Evolutionary conservation across 495 filamentous ascomycete genomes (phyloP), one percentile per base, ranked within the genome.

Genomic region (Aspergillus ellipticus): DNA sequence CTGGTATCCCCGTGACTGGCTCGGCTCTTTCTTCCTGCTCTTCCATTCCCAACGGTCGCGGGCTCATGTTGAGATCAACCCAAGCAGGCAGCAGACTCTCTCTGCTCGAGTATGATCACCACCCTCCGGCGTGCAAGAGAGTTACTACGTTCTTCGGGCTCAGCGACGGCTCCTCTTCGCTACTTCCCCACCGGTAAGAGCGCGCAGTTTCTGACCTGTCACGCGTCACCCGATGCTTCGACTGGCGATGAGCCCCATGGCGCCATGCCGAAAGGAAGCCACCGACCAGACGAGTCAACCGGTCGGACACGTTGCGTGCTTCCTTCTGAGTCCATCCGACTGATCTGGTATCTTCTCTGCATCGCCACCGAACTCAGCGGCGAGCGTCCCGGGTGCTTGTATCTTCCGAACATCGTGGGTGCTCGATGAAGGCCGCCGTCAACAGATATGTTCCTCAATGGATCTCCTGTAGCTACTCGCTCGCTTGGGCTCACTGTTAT

Each of bases 201-300:
- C 8, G 29, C 49, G 31, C 43, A 55, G 46, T 56, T 57, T 70
- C 58, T 70, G 71, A 74, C 59, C 55, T 64, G 70, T 74, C 71
- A 71, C 67, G 60, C 65, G 65, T 70, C 68, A 71, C 57, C 64
- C 55, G 21, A 54, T 48, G 53, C 28, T 51, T 52, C 42, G 39
- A 42, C 51, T 54, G 19, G 49, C 4, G 13, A 56, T 55, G 29
- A 43, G 53, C 33, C 35, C 35, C 22, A 48, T 42, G 48, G 31
- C 48, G 19, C 45, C 59, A 53, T 54, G 43, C 48, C 42, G 46
- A 39, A 51, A 39, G 31, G 52, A 61, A 50, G 54, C 28, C 51
- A 35, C 51, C 37, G 31, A 53, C 49, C 56, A 54, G 48, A 64
- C 51, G 17, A 41, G 51, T 61, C 55, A 51, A 42, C 28, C 39